These are phyloP conservation scores for Lepidium didymum DNA, from an alignment of 345 rosid genomes.

Conservation along the genomic window DNA sequence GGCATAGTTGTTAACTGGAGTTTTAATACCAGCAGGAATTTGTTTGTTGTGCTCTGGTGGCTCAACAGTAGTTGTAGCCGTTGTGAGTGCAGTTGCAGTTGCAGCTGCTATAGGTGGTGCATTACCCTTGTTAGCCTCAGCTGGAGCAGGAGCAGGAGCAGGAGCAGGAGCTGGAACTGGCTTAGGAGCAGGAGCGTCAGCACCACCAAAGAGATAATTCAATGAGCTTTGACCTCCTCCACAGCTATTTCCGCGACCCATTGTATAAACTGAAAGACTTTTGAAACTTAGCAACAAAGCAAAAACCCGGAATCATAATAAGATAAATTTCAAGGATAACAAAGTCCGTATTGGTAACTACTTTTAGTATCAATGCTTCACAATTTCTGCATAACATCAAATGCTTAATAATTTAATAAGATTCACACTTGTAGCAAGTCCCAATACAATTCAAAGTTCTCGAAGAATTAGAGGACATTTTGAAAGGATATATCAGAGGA, in stretches of 20 bases:
- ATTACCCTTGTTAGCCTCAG: conserved; percentile 14
- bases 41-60: conserved; percentile 39
- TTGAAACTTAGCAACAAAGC: background rate
- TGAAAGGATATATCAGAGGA: background rate
- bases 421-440: background rate
- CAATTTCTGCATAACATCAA: background rate
- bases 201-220: conserved; percentile 64
- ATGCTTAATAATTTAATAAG: no score
- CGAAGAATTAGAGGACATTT: background rate
- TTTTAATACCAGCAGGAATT: conserved; percentile 66
- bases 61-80: conserved; percentile 20
- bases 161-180: conserved; percentile 22
- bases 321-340: background rate
- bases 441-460: background rate
- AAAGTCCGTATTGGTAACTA: no score
- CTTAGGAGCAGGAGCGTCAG: conserved; percentile 39
- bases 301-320: background rate
- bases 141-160: conserved; percentile 27
- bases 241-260: conserved; percentile 81
- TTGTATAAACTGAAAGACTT: background rate
- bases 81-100: conserved; percentile 17
- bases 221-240: conserved; percentile 91
- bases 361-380: background rate
- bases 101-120: background rate
- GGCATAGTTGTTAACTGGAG: conserved; percentile 55